Evolutionary conservation across 441 rosid species (phyloP).

Genomic region (Syzygium syzygioides): DNA sequence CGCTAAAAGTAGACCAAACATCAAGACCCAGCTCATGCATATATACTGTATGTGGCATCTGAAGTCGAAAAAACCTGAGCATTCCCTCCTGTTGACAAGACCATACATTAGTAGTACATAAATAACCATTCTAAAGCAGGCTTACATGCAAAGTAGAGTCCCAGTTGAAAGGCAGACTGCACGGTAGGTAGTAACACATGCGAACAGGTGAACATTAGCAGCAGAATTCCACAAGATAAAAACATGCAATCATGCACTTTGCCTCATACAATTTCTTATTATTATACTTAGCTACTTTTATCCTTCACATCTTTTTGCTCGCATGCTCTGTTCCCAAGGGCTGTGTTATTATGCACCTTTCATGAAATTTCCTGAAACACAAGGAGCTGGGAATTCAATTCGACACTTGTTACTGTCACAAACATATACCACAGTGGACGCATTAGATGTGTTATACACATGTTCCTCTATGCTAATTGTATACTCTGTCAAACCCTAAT

Average conservation of each 20-base stretch:
- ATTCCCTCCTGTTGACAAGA: constrained; percentile 49
- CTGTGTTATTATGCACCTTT: neutral
- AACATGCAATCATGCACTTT: neutral
- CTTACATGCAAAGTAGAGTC: neutral
- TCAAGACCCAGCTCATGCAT: constrained; percentile 82
- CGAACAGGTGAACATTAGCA: neutral
- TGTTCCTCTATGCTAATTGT: neutral
- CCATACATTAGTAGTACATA: neutral
- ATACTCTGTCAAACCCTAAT: neutral
- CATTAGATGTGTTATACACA: neutral
- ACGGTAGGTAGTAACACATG: neutral
- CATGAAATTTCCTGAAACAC: neutral
- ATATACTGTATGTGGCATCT: constrained; percentile 87
- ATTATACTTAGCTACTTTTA: neutral
- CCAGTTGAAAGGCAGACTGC: neutral
- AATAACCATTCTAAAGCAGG: neutral
- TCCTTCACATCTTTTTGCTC: neutral
- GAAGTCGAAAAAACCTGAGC: constrained; percentile 77
- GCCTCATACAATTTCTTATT: neutral
- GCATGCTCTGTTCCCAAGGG: neutral
- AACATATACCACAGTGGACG: neutral
- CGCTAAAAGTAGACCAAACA: constrained; percentile 72
- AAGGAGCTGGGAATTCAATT: neutral
- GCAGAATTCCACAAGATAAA: neutral
- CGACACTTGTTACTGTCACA: neutral